These are phyloP conservation scores for Artomyces pyxidatus DNA, from an alignment of 768 basidiomycete species.

Conservation along the genomic window DNA sequence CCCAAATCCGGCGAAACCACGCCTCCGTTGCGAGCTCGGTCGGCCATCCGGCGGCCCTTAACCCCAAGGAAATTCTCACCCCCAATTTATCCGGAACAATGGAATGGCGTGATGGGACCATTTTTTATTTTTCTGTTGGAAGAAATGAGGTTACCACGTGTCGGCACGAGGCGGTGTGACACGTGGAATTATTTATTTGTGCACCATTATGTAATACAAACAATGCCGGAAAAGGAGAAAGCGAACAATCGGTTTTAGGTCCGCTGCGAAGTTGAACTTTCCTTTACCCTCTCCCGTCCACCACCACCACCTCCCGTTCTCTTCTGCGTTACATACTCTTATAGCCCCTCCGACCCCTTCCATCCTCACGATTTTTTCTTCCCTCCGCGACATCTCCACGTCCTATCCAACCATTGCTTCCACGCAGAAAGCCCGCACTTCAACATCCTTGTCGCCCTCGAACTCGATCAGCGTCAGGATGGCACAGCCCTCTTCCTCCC, in stretches of 20 bases:
- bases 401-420: slow-evolving; percentile 49
- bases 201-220: slow-evolving; percentile 16
- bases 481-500: slow-evolving; percentile 83
- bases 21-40: no score
- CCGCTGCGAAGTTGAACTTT: slow-evolving; percentile 23
- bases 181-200: slow-evolving; percentile 23
- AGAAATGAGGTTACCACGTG: slow-evolving; percentile 13
- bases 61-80: neutral
- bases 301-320: slow-evolving; percentile 18
- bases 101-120: neutral
- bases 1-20: no score
- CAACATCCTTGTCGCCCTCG: slow-evolving; percentile 73
- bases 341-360: slow-evolving; percentile 9
- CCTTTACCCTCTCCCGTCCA: slow-evolving; percentile 16
- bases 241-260: slow-evolving; percentile 18
- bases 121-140: slow-evolving; percentile 1
- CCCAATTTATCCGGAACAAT: neutral
- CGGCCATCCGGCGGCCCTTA: neutral
- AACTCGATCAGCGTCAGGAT: slow-evolving; percentile 66
- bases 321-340: slow-evolving; percentile 17
- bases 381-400: neutral
- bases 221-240: slow-evolving; percentile 17
- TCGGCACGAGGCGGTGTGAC: slow-evolving; percentile 14
- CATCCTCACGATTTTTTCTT: neutral
- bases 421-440: slow-evolving; percentile 46